phyloP scores from a whole-genome alignment of 2,329 filamentous ascomycete genomes.

The Fusarium aywerte region DNA sequence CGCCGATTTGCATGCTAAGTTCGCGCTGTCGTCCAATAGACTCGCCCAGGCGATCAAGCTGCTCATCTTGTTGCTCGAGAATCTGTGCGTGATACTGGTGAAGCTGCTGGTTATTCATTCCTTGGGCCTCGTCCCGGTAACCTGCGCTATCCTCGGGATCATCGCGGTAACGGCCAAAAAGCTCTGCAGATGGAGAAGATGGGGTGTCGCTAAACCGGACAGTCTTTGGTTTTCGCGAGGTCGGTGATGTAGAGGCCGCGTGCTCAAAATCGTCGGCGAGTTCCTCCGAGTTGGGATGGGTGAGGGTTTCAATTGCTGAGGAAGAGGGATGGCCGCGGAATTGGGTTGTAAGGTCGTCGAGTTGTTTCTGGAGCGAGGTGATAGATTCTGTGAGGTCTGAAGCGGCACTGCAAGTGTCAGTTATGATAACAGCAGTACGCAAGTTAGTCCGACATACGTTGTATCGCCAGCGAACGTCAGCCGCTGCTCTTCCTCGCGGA shows the following conservation, averaged over 20 bases:
- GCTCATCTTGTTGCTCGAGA: constrained; percentile 89
- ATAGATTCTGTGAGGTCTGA: constrained; percentile 71
- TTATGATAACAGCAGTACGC: neutral
- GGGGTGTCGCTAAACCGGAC: constrained; percentile 85
- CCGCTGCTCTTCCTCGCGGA: constrained; percentile 72
- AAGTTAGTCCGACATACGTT: constrained; percentile 57
- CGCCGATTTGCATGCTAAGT: constrained; percentile 93
- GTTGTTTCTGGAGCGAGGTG: constrained; percentile 75
- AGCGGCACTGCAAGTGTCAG: constrained; percentile 53
- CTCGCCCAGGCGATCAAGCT: constrained; percentile 87
- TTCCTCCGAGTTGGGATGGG: constrained; percentile 71
- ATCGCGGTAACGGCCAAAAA: constrained; percentile 74
- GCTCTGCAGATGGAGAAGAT: constrained; percentile 53
- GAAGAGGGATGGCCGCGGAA: constrained; percentile 75
- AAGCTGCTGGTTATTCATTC: constrained; percentile 83
- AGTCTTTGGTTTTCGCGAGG: constrained; percentile 67
- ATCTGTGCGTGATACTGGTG: constrained; percentile 85
- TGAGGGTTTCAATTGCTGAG: constrained; percentile 62
- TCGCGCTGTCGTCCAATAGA: constrained; percentile 91
- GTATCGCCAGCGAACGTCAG: constrained; percentile 73
- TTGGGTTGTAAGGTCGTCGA: constrained; percentile 79
- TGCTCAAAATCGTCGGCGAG: constrained; percentile 72
- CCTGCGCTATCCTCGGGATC: constrained; percentile 68
- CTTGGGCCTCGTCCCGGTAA: constrained; percentile 68
- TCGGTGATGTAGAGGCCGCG: constrained; percentile 59